These are phyloP conservation scores for Talaromyces marneffei DNA, from an alignment of 2,329 filamentous ascomycete genomes.

Conservation along the genomic window DNA sequence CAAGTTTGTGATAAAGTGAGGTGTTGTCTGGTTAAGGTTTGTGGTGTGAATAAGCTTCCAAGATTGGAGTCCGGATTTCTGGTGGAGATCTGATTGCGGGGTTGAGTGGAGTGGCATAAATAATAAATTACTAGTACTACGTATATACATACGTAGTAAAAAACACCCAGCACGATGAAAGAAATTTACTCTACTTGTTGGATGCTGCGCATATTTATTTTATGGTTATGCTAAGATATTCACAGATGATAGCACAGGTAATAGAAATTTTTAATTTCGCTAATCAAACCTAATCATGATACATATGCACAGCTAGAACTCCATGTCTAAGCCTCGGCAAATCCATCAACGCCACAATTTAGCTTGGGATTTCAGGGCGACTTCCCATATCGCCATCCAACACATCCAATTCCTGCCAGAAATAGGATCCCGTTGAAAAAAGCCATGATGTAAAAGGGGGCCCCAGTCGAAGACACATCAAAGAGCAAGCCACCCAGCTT, in stretches of 20 bases:
- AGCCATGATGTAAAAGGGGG: conserved; percentile 94
- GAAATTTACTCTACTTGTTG: neutral
- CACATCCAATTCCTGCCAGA: conserved; percentile 27
- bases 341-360: neutral
- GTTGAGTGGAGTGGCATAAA: neutral
- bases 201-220: neutral
- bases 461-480: conserved; percentile 65
- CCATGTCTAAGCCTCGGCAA: neutral
- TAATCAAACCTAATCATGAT: neutral
- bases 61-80: neutral
- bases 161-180: neutral
- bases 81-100: neutral
- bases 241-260: neutral
- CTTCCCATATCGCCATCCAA: conserved; percentile 13
- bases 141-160: too few relatives aligned
- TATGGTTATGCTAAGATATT: neutral
- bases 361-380: neutral
- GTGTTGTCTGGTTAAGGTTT: neutral
- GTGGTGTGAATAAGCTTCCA: conserved; percentile 1
- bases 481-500: conserved; percentile 87
- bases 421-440: conserved; percentile 73
- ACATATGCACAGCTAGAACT: neutral
- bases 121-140: too few relatives aligned
- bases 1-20: neutral
- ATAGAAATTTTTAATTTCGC: neutral